Percentiles rank a stretch among this genome's conserved stretches.
Conservation (phyloP, 805 yeast genomes). For the Starmerella geochares region DNA sequence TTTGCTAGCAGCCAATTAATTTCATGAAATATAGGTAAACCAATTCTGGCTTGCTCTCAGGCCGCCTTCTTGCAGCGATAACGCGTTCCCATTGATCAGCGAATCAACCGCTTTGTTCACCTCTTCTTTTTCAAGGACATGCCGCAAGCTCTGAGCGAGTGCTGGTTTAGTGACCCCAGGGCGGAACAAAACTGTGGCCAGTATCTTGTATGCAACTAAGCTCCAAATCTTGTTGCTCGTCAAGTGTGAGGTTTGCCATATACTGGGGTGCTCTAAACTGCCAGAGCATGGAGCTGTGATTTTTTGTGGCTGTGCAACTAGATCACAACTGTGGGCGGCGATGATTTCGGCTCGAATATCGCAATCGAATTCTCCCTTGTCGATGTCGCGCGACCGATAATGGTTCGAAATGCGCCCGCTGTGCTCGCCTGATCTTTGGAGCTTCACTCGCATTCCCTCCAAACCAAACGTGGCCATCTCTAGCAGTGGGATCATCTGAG, state of each 20-base stretch:
- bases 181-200: constrained; percentile 39
- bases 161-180: constrained; percentile 42
- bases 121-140: constrained; percentile 27
- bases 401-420: constrained; percentile 13
- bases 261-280: constrained; percentile 10
- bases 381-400: constrained; percentile 68
- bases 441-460: background rate
- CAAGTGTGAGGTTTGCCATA: constrained; percentile 32
- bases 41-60: constrained; percentile 6
- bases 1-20: too few relatives aligned
- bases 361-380: constrained; percentile 28
- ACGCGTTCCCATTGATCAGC: constrained; percentile 21
- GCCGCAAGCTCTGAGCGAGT: constrained; percentile 24
- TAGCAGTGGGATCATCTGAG: constrained; percentile 53
- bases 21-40: background rate
- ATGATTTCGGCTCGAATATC: background rate
- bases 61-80: background rate
- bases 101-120: constrained; percentile 25
- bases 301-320: background rate
- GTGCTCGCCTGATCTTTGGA: constrained; percentile 16
- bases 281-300: background rate
- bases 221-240: constrained; percentile 49
- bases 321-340: background rate
- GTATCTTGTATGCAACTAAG: constrained; percentile 40
- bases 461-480: constrained; percentile 32